A percentile compares a stretch with the other conserved stretches of the same genome.
Evolutionary conservation across 1,139 yeast genomes (phyloP).

Genomic region (Suhomyces wounanorum): DNA sequence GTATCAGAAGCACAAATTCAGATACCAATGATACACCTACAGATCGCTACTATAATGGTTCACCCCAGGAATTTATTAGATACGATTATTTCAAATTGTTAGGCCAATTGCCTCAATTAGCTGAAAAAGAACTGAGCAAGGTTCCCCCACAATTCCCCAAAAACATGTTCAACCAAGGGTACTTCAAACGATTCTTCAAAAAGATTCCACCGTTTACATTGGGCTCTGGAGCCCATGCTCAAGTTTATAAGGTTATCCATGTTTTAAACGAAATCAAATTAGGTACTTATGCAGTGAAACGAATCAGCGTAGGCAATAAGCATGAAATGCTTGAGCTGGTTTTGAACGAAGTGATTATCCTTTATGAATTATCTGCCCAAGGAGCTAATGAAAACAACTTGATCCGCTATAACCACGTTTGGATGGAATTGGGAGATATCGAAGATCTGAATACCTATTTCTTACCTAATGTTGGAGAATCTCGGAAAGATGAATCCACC

Average conservation of each 20-base stretch:
- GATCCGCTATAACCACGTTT: conserved; percentile 85
- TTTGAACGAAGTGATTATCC: conserved; percentile 72
- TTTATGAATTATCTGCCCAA: conserved; percentile 46
- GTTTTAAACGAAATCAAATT: conserved; percentile 66
- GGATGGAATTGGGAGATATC: conserved; percentile 76
- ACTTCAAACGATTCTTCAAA: conserved; percentile 68
- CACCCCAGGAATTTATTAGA: conserved; percentile 31
- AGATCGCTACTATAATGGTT: neutral
- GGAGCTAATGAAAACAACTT: conserved; percentile 57
- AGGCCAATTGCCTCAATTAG: conserved; percentile 28
- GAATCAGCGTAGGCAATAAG: conserved; percentile 81
- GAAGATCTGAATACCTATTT: conserved; percentile 43
- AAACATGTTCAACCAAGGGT: conserved; percentile 67
- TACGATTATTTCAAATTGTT: conserved; percentile 44
- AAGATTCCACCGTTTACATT: conserved; percentile 42
- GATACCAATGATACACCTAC: neutral
- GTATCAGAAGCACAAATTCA: neutral
- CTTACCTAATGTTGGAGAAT: conserved; percentile 20
- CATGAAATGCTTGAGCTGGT: conserved; percentile 67
- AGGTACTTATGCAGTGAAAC: conserved; percentile 81
- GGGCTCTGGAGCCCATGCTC: conserved; percentile 85
- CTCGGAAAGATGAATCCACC: conserved; percentile 11
- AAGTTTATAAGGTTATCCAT: conserved; percentile 83
- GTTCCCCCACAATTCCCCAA: conserved; percentile 29
- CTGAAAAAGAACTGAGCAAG: neutral